Percentiles rank a stretch among this genome's conserved stretches.
phyloP scores from a whole-genome alignment of 1,284 basidiomycete genomes.

The Cystobasidium slooffiae region DNA sequence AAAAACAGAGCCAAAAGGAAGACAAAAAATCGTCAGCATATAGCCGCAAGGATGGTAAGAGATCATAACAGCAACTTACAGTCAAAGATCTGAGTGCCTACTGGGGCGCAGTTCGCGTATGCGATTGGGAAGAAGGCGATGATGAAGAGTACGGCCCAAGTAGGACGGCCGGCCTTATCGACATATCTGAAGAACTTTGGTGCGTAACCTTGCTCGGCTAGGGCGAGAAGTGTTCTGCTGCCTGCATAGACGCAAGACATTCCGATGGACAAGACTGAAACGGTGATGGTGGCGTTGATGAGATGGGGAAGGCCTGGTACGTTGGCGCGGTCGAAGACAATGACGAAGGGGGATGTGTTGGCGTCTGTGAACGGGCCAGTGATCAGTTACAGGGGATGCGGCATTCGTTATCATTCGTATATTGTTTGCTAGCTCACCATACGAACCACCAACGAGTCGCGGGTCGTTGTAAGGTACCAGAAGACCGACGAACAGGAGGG shows the following conservation, averaged over 20 bases:
- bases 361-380: constrained; percentile 51
- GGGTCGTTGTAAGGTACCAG: constrained; percentile 54
- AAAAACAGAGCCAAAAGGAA: too few relatives aligned
- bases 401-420: constrained; percentile 25
- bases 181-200: constrained; percentile 60
- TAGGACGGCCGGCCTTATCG: constrained; percentile 62
- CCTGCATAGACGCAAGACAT: constrained; percentile 58
- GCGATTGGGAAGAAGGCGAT: constrained; percentile 57
- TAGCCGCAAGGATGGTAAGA: too few relatives aligned
- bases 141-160: constrained; percentile 58
- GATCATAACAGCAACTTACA: too few relatives aligned
- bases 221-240: constrained; percentile 56
- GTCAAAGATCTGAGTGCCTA: constrained; percentile 54
- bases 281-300: constrained; percentile 60
- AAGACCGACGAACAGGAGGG: constrained; percentile 66
- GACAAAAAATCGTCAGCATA: too few relatives aligned
- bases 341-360: constrained; percentile 62
- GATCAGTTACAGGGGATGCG: constrained; percentile 46
- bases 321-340: constrained; percentile 58
- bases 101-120: constrained; percentile 53
- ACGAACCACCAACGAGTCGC: constrained; percentile 47
- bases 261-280: constrained; percentile 58
- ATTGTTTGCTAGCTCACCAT: constrained; percentile 51
- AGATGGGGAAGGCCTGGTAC: constrained; percentile 60
- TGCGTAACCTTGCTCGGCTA: constrained; percentile 56